Evolutionary conservation across 139 green algal genomes (phyloP).

Genomic region (Trebouxia sp.): DNA sequence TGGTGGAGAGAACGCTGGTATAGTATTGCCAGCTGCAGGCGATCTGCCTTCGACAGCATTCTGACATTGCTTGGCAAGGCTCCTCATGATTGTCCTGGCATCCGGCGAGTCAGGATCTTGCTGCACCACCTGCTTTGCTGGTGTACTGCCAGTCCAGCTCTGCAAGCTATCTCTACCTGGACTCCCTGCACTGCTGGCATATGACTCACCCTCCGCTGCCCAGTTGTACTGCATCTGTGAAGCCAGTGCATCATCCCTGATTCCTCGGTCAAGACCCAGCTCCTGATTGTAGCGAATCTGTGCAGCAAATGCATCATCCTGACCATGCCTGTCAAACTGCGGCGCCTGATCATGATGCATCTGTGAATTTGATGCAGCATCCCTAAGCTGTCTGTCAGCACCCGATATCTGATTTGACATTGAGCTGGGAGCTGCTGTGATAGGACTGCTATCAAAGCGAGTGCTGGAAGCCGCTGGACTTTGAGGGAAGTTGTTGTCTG

Average conservation of each 20-base stretch:
- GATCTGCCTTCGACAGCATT: slow-evolving; percentile 12
- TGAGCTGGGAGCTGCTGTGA: neutral
- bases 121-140: neutral
- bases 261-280: too few species aligned
- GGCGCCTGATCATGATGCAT: too few species aligned
- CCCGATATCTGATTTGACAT: too few species aligned
- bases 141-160: slow-evolving; percentile 15
- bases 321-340: too few species aligned
- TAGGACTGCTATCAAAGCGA: too few species aligned
- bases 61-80: slow-evolving; percentile 5
- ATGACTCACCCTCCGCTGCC: neutral
- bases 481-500: neutral
- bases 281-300: neutral
- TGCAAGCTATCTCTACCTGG: slow-evolving; percentile 9
- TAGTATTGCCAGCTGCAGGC: neutral
- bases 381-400: too few species aligned
- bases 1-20: neutral
- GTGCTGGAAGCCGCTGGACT: neutral
- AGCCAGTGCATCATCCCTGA: neutral
- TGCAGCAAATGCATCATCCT: neutral
- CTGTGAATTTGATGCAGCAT: too few species aligned
- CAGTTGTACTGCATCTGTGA: neutral
- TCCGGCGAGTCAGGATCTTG: slow-evolving; percentile 12
- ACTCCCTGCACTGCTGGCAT: slow-evolving; percentile 5
- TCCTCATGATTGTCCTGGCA: slow-evolving; percentile 9